A percentile compares a stretch with the other conserved stretches of the same genome.
These are phyloP conservation scores for Clonostachys solani DNA, from an alignment of 2,329 filamentous ascomycete genomes.

Conservation along the genomic window DNA sequence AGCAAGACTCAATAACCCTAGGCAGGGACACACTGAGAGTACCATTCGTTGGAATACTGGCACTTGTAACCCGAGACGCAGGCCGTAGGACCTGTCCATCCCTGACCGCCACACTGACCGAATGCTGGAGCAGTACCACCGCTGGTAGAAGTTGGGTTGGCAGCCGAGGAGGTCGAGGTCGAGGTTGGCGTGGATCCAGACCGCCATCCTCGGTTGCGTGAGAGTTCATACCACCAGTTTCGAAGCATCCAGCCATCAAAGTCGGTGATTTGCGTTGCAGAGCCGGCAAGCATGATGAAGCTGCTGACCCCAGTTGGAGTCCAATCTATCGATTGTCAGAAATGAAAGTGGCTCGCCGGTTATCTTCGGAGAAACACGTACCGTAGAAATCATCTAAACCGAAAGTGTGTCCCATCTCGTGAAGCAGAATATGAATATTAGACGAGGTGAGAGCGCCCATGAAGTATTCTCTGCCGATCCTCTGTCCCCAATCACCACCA, in stretches of 20 bases:
- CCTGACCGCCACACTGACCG: constrained; percentile 1
- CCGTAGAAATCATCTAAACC: constrained; percentile 29
- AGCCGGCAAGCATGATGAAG: constrained; percentile 41
- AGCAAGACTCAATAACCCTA: no score
- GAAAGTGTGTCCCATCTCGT: constrained; percentile 40
- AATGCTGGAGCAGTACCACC: neutral
- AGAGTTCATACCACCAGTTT: constrained; percentile 37
- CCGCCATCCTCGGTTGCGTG: constrained; percentile 18
- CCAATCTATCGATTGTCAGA: constrained; percentile 23
- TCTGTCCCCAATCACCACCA: constrained; percentile 41
- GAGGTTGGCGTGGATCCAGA: no score
- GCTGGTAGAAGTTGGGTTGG: no score
- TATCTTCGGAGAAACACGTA: constrained; percentile 6
- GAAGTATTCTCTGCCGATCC: constrained; percentile 37
- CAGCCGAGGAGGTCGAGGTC: no score
- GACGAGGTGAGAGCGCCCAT: constrained; percentile 26
- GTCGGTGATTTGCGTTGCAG: constrained; percentile 33
- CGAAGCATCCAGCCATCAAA: constrained; percentile 45
- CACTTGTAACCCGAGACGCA: constrained; percentile 1
- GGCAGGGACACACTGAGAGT: constrained; percentile 3
- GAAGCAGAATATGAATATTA: constrained; percentile 37
- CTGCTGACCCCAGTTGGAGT: constrained; percentile 30
- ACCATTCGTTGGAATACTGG: constrained; percentile 2
- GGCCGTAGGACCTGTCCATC: constrained; percentile 1
- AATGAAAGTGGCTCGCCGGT: neutral